Evolutionary conservation across 2,329 filamentous ascomycete species (phyloP), one percentile per base, ranked within the genome.

Genomic region (Apiospora hydei): DNA sequence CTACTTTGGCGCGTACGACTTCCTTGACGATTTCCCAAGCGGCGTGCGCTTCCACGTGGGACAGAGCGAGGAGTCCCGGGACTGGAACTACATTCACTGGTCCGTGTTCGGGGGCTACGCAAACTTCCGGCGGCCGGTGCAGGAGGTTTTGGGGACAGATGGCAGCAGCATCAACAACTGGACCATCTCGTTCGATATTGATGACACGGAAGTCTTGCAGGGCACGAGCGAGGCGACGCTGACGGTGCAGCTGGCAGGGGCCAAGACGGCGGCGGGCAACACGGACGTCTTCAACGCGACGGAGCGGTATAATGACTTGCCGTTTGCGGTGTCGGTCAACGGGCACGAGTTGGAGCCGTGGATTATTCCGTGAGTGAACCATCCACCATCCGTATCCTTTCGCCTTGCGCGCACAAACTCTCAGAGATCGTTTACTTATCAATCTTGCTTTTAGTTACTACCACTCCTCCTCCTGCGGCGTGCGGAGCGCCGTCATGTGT

Each of bases 11-110:
- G 84, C 83, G 0, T 89, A 91, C 76, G 89, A 92, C 77, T 92
- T 88, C 77, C 82, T 84, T 0, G 80, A 82, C 1, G 89, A 92
- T 66, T 92, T 91, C 75, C 89, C 90, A 0, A 75, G 86, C 0
- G 89, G 90, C 4, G 84, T 92, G 0, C 83, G 82, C 30, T 92
- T 88, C 80, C 84, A 85, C 18, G 85, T 92, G 1, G 89, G 89
- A 13, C 79, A 85, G 76, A 86, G 85, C 73, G 79, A 88, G 38
- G 82, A 82, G 24, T 80, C 80, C 0, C 78, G 81, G 14, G 88
- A 90, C 75, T 83, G 90, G 73, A 92, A 92, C 79, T 91, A 91
- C 71, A 87, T 91, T 4, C 90, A 92, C 77, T 92, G 90, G 90
- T 88, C 86, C 71, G 88, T 90, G 11, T 91, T 90, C 75, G 57